Percentiles rank a stretch among this genome's conserved stretches.
Conservation (phyloP, 2,329 filamentous ascomycete genomes). For the Exophiala bonariae region DNA sequence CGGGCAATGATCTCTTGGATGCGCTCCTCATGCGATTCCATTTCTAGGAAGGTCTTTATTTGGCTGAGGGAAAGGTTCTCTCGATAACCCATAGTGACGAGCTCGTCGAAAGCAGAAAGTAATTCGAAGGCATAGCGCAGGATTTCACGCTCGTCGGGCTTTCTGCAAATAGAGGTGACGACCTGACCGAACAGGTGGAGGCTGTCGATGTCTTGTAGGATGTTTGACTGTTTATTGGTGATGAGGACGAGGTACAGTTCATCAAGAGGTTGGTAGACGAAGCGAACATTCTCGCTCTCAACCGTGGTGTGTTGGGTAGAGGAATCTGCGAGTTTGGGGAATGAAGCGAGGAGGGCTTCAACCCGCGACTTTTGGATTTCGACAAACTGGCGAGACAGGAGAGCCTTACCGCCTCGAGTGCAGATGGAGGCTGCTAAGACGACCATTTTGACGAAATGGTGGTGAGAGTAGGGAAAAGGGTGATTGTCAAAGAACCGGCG, state of each 20-base stretch:
- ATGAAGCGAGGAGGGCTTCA: conserved; percentile 92
- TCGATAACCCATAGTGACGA: conserved; percentile 91
- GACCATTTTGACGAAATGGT: conserved; percentile 61
- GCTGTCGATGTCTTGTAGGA: conserved; percentile 97
- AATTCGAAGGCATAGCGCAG: conserved; percentile 92
- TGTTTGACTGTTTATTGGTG: conserved; percentile 99
- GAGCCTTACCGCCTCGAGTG: conserved; percentile 95
- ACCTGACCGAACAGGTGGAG: conserved; percentile 97
- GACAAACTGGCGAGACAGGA: conserved; percentile 95
- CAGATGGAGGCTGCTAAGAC: conserved; percentile 98
- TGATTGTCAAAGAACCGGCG: not conserved
- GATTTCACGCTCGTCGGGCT: conserved; percentile 92
- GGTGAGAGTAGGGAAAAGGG: not conserved
- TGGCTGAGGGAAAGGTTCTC: conserved; percentile 96
- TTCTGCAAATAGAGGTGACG: conserved; percentile 94
- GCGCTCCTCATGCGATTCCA: conserved; percentile 98
- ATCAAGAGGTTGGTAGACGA: conserved; percentile 97
- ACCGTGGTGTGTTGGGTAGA: conserved; percentile 97
- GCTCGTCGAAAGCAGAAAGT: conserved; percentile 93
- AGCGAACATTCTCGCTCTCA: conserved; percentile 98
- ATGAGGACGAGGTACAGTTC: conserved; percentile 99
- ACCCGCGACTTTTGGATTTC: conserved; percentile 97
- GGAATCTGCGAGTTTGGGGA: conserved; percentile 94
- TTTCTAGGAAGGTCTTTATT: conserved; percentile 98
- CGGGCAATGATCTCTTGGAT: conserved; percentile 97